A percentile compares a stretch with the other conserved stretches of the same genome.
These are phyloP conservation scores for Turritis glabra DNA, from an alignment of 345 rosid species.

Conservation along the genomic window DNA sequence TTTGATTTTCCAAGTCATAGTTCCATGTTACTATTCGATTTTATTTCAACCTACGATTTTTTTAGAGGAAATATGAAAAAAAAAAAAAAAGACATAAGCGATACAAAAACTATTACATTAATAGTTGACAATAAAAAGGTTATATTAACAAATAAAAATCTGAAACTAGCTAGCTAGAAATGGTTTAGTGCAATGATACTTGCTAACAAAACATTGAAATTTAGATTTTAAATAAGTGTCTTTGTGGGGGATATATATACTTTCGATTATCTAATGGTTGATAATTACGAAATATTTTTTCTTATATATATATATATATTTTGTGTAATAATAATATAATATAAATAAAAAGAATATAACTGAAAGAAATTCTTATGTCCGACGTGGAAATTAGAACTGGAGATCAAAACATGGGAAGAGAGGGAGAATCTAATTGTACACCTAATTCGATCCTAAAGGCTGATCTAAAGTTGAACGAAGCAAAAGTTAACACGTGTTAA, in stretches of 20 bases:
- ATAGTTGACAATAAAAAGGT: neutral
- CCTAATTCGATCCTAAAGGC: slow-evolving; percentile 23
- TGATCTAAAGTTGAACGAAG: slow-evolving; percentile 3
- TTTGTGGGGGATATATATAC: neutral
- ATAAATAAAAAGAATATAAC: neutral
- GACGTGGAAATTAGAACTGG: slow-evolving; percentile 14
- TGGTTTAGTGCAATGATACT: neutral
- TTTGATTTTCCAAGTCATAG: slow-evolving; percentile 8
- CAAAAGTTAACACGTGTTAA: slow-evolving; percentile 22
- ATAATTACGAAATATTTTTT: neutral
- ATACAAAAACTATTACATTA: neutral
- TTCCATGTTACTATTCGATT: neutral
- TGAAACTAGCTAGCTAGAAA: neutral
- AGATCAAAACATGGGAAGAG: slow-evolving; percentile 3
- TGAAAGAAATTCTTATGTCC: neutral
- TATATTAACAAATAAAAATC: neutral
- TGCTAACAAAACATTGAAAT: neutral
- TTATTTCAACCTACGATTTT: neutral
- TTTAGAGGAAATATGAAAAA: neutral
- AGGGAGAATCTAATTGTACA: slow-evolving; percentile 21
- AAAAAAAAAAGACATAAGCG: too few relatives aligned
- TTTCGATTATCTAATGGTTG: neutral
- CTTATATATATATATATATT: too few relatives aligned
- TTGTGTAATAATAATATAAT: neutral
- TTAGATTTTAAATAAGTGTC: neutral